Conservation (phyloP, 2,329 filamentous ascomycete species). For the Neobulgaria alba region DNA sequence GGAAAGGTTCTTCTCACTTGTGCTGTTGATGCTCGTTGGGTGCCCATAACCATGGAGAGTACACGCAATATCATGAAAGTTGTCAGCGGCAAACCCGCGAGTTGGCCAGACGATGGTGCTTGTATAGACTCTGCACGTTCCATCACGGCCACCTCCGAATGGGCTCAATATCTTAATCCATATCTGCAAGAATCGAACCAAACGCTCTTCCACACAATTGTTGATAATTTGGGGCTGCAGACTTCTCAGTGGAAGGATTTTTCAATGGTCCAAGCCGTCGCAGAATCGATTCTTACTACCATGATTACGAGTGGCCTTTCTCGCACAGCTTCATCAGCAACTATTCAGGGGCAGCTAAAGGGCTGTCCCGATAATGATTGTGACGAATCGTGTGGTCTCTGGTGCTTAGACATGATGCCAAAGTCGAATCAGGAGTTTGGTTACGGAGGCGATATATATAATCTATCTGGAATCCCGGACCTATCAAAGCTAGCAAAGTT, state of each 20-base stretch:
- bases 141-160: not conserved
- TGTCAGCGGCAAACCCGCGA: not conserved
- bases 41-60: not conserved
- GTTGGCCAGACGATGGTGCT: not conserved
- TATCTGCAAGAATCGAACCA: not conserved
- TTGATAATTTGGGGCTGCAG: not conserved
- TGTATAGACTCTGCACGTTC: not conserved
- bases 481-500: not conserved
- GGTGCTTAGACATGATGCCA: not conserved
- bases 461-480: not conserved
- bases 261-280: not conserved
- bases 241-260: not conserved
- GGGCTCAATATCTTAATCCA: not conserved
- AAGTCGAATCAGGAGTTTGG: not conserved
- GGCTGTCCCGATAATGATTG: not conserved
- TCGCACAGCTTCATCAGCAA: not conserved
- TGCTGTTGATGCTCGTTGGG: not conserved
- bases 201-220: not conserved
- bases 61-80: not conserved
- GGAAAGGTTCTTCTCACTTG: not conserved
- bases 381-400: not conserved
- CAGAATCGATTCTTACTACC: not conserved
- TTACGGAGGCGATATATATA: not conserved
- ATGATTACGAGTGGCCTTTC: not conserved
- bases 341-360: not conserved